Percentiles rank a stretch among this genome's conserved stretches.
phyloP scores from a whole-genome alignment of 331 rosid genomes.

The Arachis monticola region DNA sequence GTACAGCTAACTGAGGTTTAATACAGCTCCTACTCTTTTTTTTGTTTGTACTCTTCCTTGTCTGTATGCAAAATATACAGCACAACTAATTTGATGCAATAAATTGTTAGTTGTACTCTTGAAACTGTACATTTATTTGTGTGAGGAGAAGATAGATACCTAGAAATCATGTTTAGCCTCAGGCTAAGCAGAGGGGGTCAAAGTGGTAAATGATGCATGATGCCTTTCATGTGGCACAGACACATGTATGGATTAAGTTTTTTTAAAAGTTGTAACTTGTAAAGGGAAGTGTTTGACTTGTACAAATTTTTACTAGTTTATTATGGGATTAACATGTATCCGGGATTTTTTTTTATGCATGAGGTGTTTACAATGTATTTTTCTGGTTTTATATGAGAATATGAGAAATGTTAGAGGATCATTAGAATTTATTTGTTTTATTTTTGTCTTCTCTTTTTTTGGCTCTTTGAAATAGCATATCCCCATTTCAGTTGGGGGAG shows the following conservation, averaged over 20 bases:
- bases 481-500: too few species aligned
- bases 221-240: constrained; percentile 53
- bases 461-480: too few species aligned
- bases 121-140: constrained; percentile 89
- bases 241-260: constrained; percentile 42
- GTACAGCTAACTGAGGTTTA: constrained; percentile 95
- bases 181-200: constrained; percentile 24
- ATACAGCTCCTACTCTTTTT: constrained; percentile 50
- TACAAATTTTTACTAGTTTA: constrained; percentile 53
- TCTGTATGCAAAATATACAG: constrained; percentile 51
- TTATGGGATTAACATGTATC: constrained; percentile 45
- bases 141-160: constrained; percentile 51
- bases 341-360: constrained; percentile 50
- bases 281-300: constrained; percentile 57
- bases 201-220: constrained; percentile 53
- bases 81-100: constrained; percentile 55
- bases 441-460: background rate
- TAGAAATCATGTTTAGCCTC: constrained; percentile 61
- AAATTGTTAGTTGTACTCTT: constrained; percentile 75
- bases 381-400: too few species aligned
- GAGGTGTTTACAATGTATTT: constrained; percentile 35
- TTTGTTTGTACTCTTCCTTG: constrained; percentile 35
- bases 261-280: constrained; percentile 55
- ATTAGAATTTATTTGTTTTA: background rate
- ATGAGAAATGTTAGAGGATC: background rate